Evolutionary conservation across 805 yeast genomes (phyloP), one percentile per base, ranked within the genome.

Genomic region (Phaffomyces thermotolerans): DNA sequence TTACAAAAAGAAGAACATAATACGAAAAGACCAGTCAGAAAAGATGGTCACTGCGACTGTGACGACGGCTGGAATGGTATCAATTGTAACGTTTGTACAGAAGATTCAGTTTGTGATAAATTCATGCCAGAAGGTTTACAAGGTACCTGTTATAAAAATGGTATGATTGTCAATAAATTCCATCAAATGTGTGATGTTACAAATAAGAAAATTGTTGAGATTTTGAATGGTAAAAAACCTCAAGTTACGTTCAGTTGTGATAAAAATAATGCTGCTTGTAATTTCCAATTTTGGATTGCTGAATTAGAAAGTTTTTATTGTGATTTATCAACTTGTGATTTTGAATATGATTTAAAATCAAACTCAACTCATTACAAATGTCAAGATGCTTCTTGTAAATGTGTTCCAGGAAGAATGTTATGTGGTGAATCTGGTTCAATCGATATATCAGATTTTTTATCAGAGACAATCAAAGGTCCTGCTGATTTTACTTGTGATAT

Each of bases 241-340:
- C 95, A 91, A 58, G 96, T 87, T 4, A 89, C 96, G 0, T 91
- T 93, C 64, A 76, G 88, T 34, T 93, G 99, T 68, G 80, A 86
- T 58, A 77, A 71, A 53, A 73, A 83, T 1, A 67, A 77, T 0
- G 73, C 65, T 15, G 63, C 63, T 10, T 93, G 99, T 65, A 80
- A 88, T 60, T 88, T 93, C 66, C 98, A 93, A 63, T 88, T 93
- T 59, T 93, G 99, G 99, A 87, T 93, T 50, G 96, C 82, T 52
- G 78, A 88, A 60, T 68, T 73, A 37, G 99, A 93, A 62, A 82
- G 95, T 47, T 93, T 93, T 62, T 93, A 78, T 62, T 93, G 99
- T 68, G 93, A 83, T 38, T 73, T 93, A 52, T 64, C 72, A 42
- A 65, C 70, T n/a, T 93, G 99, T 68, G 71, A 72, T 13, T 85